These are phyloP conservation scores for Glarea lozoyensis DNA, from an alignment of 495 filamentous ascomycete genomes.

Conservation along the genomic window DNA sequence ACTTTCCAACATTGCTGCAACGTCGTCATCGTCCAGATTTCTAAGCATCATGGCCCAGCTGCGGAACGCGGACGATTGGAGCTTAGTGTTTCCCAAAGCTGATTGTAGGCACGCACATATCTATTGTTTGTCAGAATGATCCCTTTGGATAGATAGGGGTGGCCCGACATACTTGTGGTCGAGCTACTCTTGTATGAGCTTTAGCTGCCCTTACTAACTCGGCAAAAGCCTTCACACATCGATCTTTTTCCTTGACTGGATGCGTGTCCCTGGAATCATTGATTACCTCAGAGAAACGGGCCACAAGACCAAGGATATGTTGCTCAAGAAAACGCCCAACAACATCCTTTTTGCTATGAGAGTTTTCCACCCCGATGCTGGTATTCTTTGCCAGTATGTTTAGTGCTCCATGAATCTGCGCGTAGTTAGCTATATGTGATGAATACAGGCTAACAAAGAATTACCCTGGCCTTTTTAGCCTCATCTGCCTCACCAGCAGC, in stretches of 20 bases:
- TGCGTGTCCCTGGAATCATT: constrained; percentile 45
- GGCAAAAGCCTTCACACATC: constrained; percentile 72
- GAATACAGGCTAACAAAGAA: constrained; percentile 8
- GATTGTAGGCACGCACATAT: constrained; percentile 84
- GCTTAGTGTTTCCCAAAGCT: constrained; percentile 60
- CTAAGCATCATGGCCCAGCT: constrained; percentile 76
- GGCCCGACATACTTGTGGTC: constrained; percentile 63
- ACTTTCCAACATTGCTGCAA: constrained; percentile 70
- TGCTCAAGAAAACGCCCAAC: constrained; percentile 72
- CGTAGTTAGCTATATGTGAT: neutral
- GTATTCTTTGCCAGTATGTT: constrained; percentile 4
- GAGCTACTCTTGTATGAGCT: constrained; percentile 59
- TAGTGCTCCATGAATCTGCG: constrained; percentile 23
- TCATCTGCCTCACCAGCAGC: constrained; percentile 53
- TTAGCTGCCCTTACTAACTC: constrained; percentile 75
- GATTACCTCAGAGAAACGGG: constrained; percentile 70
- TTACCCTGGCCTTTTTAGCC: constrained; percentile 49
- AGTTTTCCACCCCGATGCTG: constrained; percentile 17
- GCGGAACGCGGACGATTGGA: constrained; percentile 68
- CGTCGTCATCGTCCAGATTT: constrained; percentile 64
- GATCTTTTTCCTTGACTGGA: constrained; percentile 43
- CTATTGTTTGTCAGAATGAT: constrained; percentile 27
- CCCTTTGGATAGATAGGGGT: neutral
- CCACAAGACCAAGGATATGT: constrained; percentile 83
- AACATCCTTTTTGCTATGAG: constrained; percentile 45